Percentiles rank a stretch among this genome's conserved stretches.
These are phyloP conservation scores for Ceratobasidium sp. DNA, from an alignment of 1,284 basidiomycete genomes.

Conservation along the genomic window DNA sequence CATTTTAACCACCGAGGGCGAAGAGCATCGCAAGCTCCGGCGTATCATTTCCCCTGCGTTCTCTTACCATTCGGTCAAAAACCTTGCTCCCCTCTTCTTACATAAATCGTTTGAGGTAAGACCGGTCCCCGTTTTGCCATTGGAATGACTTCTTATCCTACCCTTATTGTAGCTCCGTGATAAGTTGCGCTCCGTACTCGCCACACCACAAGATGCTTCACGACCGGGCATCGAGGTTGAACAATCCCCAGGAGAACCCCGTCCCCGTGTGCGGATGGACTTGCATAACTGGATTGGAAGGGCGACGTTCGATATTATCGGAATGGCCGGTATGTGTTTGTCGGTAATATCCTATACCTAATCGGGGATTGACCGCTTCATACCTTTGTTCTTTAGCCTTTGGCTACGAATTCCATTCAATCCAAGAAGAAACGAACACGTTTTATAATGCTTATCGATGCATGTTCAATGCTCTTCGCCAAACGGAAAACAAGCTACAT, in stretches of 20 bases:
- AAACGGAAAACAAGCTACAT: conserved; percentile 47
- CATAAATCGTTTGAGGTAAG: conserved; percentile 70
- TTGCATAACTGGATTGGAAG: conserved; percentile 75
- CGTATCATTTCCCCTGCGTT: conserved; percentile 71
- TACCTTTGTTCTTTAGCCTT: conserved; percentile 59
- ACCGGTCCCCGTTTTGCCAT: conserved; percentile 53
- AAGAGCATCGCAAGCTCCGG: conserved; percentile 39
- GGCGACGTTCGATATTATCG: conserved; percentile 80
- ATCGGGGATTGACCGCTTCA: not conserved
- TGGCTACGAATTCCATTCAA: conserved; percentile 76
- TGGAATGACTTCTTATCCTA: not conserved
- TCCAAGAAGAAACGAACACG: conserved; percentile 73
- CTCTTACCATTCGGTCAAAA: conserved; percentile 72
- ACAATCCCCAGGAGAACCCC: not conserved
- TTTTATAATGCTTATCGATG: conserved; percentile 76
- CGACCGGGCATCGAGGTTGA: conserved; percentile 31
- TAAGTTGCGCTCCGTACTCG: conserved; percentile 43
- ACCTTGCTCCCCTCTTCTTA: conserved; percentile 71
- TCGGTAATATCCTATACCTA: conserved; percentile 16
- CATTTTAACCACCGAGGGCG: conserved; percentile 41
- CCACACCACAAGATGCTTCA: conserved; percentile 40
- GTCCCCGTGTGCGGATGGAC: conserved; percentile 56
- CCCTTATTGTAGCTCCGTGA: conserved; percentile 44
- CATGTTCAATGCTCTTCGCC: conserved; percentile 59
- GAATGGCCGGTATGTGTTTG: conserved; percentile 62